Evolutionary conservation across 441 rosid species (phyloP), one percentile per base, ranked within the genome.

Genomic region (Eruca vesicaria): DNA sequence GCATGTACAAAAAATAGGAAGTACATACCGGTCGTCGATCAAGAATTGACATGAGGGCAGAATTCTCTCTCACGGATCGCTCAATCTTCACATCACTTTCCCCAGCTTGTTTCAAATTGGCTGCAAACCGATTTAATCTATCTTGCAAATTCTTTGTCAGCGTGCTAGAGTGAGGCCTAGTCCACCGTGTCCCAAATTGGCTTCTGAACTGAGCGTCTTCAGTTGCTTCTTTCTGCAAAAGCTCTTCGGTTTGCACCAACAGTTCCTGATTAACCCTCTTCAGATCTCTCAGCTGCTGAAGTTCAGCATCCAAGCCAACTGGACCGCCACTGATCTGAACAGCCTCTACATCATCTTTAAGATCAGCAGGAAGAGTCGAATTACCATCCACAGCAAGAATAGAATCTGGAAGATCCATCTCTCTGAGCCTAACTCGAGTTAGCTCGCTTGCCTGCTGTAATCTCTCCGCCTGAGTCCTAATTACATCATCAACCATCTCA

Each of bases 111-210:
- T 92, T 95, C 82, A 95, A 79, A 86, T 89, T 92, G 52, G 86
- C 93, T 11, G 99, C 99, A 86, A 95, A 90, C 53, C 96, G 89
- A 59, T 88, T 89, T 74, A 95, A 84, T 78, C 99, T 87, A 77
- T 95, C 99, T 85, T 84, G 98, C 87, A 95, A 81, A 74, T 89
- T 91, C 88, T 92, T 95, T 15, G 99, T 90, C 78, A 95, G 81
- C 50, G 99, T 95, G 86, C 86, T 86, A 67, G 99, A 95, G 33
- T 95, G 98, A 73, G 99, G 99, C 82, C 99, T 85, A 45, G 99
- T 95, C 99, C 99, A 95, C 66, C 96, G 85, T 8, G 90, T 87
- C 79, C 99, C 99, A 84, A 95, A 95, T 81, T 95, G 99, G 75
- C 91, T 86, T 84, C 99, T 89, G 78, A 92, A 92, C 63, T 95